Evolutionary conservation across 2,329 filamentous ascomycete genomes (phyloP).

Genomic region (Talaromyces marneffei): DNA sequence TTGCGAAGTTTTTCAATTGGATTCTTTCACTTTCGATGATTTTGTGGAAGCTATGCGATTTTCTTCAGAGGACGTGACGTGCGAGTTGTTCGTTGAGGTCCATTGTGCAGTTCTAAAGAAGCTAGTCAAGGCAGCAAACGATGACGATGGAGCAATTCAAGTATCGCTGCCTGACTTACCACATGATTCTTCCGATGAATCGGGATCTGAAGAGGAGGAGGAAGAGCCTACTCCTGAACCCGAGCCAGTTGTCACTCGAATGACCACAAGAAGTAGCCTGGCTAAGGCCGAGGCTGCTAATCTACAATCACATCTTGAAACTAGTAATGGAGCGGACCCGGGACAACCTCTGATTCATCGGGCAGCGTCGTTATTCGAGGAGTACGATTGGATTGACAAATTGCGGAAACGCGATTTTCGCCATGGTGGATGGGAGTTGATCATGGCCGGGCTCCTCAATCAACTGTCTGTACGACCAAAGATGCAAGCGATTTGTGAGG

Average conservation of each 20-base stretch:
- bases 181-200: constrained; percentile 62
- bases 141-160: constrained; percentile 68
- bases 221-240: constrained; percentile 64
- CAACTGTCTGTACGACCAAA: constrained; percentile 73
- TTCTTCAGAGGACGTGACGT: constrained; percentile 65
- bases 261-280: constrained; percentile 79
- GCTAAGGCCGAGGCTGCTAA: constrained; percentile 72
- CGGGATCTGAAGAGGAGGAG: constrained; percentile 53
- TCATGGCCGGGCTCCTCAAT: constrained; percentile 78
- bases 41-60: constrained; percentile 83
- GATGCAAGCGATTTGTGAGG: constrained; percentile 66
- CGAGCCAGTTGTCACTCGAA: constrained; percentile 56
- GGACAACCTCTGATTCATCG: constrained; percentile 37
- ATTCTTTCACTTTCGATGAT: constrained; percentile 97
- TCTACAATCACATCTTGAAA: constrained; percentile 57
- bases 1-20: constrained; percentile 85
- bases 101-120: constrained; percentile 89
- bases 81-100: constrained; percentile 81
- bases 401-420: constrained; percentile 77
- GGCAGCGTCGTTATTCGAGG: constrained; percentile 67
- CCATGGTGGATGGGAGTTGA: constrained; percentile 85
- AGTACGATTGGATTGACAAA: constrained; percentile 78
- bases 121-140: constrained; percentile 67
- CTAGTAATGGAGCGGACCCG: constrained; percentile 40
- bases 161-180: constrained; percentile 71